Evolutionary conservation across 2,329 filamentous ascomycete species (phyloP), one percentile per base, ranked within the genome.

Genomic region (Epichloe sylvatica): DNA sequence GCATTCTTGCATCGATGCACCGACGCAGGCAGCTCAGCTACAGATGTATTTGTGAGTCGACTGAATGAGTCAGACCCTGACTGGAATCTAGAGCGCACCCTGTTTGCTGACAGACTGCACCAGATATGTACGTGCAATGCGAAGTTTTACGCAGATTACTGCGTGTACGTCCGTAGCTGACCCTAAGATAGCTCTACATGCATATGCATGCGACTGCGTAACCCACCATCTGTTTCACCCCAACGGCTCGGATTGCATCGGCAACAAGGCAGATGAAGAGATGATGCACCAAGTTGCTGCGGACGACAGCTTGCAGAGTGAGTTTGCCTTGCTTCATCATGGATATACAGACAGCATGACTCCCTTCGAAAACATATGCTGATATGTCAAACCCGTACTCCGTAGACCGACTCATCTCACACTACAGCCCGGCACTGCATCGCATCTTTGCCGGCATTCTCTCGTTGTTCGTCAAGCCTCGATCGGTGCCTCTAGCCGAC

Each of bases 221-320:
- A 82, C 80, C 0, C 78, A 83, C 56, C 80, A 84, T 55, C 70
- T 86, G n/a, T 83, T 86, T 58, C 78, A 82, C 49, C 80, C 81
- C 0, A 71, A 78, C 51, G 81, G 81, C 2, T 76, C 78, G 1
- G 70, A 80, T 52, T 82, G 80, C 8, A 68, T 85, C 2, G 68
- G 73, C 33, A 65, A 71, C 17, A 56, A 66, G 34, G 60, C 71
- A n/a, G 79, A 85, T 49, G 75, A 79, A 53, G 70, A 75, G 13
- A 75, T 86, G 62, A 84, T 86, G 81, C 73, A 78, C 50, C 78
- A 86, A 57, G 71, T 84, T 3, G 78, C 81, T 0, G 80, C 81
- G 52, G 81, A 85, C 52, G 74, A 82, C 55, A 84, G 80, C 57
- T 66, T 85, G 8, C 77, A 81, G 59, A 81, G 81, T 83, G 57